Percentiles rank a stretch among this genome's conserved stretches.
Evolutionary conservation across 495 filamentous ascomycete species (phyloP).

Genomic region (Penicillium lividum): DNA sequence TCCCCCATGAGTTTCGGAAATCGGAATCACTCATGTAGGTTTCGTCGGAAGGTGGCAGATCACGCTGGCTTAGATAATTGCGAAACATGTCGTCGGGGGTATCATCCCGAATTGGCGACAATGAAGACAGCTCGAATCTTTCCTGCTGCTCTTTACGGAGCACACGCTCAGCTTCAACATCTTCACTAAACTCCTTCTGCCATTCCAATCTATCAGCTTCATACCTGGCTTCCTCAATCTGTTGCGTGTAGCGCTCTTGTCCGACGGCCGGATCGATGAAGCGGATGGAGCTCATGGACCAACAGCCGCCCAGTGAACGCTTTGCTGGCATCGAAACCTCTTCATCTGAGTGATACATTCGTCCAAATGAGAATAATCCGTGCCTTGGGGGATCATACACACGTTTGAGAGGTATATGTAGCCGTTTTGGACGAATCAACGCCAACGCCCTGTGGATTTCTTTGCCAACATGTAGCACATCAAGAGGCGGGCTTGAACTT

Average conservation of each 20-base stretch:
- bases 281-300: conserved; percentile 12
- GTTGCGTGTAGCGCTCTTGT: conserved; percentile 8
- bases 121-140: background rate
- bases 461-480: background rate
- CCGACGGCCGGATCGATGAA: background rate
- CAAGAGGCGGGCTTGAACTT: background rate
- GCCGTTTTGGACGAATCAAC: background rate
- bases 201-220: background rate
- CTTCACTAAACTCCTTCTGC: background rate
- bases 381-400: background rate
- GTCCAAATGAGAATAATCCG: background rate
- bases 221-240: conserved; percentile 7
- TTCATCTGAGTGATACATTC: background rate
- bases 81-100: background rate
- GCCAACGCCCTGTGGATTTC: background rate
- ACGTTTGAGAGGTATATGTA: background rate
- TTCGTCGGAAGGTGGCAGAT: background rate
- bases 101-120: background rate
- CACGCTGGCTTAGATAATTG: background rate
- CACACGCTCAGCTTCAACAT: background rate
- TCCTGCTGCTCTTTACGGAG: background rate
- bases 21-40: background rate
- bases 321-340: background rate
- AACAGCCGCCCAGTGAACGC: conserved; percentile 14
- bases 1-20: background rate